Evolutionary conservation across 1,284 basidiomycete species (phyloP).

Genomic region (Meira nashicola): DNA sequence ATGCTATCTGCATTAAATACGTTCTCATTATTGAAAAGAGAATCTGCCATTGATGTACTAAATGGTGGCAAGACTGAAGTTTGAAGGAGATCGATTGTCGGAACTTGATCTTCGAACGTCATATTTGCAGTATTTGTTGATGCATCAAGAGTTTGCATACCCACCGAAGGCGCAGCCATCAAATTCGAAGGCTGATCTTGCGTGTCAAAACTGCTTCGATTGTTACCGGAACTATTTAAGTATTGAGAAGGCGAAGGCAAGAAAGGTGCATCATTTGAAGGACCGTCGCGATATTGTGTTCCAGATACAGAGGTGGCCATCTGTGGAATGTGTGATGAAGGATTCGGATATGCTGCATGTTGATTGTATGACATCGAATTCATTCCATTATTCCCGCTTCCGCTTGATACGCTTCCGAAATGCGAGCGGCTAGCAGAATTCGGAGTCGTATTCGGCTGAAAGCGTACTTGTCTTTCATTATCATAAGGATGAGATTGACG

Average conservation of each 20-base stretch:
- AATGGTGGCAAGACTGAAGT: constrained; percentile 38
- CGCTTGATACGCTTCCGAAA: too few relatives aligned
- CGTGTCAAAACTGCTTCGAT: constrained; percentile 10
- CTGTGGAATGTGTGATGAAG: too few relatives aligned
- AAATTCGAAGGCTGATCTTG: constrained; percentile 2
- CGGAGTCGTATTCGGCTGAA: not conserved
- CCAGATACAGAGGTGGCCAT: too few relatives aligned
- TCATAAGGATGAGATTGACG: constrained; percentile 2
- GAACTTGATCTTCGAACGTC: constrained; percentile 17
- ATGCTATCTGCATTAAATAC: constrained; percentile 17
- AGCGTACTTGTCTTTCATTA: constrained; percentile 3
- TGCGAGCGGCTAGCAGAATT: constrained; percentile 16
- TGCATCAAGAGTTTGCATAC: not conserved
- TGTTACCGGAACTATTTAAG: constrained; percentile 18
- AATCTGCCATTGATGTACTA: constrained; percentile 36
- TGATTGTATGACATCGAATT: too few relatives aligned
- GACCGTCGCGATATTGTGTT: too few relatives aligned
- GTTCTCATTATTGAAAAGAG: constrained; percentile 30
- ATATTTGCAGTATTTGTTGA: constrained; percentile 3
- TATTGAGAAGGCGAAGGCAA: too few relatives aligned
- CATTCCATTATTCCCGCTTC: too few relatives aligned
- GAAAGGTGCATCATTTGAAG: too few relatives aligned
- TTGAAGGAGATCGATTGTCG: constrained; percentile 19
- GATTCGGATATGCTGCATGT: too few relatives aligned
- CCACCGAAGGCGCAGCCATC: constrained; percentile 12